Conservation (phyloP, 805 yeast genomes). For the Candida odintsovae region DNA sequence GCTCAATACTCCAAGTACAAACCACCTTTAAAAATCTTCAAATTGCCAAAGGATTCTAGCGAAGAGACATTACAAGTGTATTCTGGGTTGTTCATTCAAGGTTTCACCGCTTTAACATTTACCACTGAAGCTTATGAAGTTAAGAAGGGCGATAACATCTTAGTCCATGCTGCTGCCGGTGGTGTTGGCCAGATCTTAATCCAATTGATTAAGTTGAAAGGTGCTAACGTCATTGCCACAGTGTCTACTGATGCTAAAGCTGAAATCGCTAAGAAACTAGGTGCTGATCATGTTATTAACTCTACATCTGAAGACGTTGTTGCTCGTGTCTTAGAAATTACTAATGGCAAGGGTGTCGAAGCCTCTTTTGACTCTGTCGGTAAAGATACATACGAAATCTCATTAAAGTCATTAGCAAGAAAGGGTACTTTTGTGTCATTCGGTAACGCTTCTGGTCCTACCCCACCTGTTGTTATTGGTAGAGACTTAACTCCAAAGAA, state of each 20-base stretch:
- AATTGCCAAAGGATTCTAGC: constrained; percentile 41
- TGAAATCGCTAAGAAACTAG: constrained; percentile 55
- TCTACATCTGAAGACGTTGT: constrained; percentile 48
- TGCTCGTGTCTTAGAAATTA: constrained; percentile 50
- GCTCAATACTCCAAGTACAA: constrained; percentile 63
- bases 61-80: constrained; percentile 47
- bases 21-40: constrained; percentile 33
- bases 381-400: constrained; percentile 64
- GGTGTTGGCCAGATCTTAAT: constrained; percentile 76
- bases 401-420: constrained; percentile 54
- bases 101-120: constrained; percentile 74
- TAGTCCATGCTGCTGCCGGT: constrained; percentile 94
- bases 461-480: constrained; percentile 56
- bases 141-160: constrained; percentile 60
- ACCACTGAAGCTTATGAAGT: constrained; percentile 60
- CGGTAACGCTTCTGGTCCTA: constrained; percentile 86
- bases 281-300: constrained; percentile 72
- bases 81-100: constrained; percentile 64
- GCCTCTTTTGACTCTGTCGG: constrained; percentile 76
- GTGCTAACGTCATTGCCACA: constrained; percentile 80
- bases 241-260: constrained; percentile 77
- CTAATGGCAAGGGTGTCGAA: constrained; percentile 60
- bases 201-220: constrained; percentile 56
- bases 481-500: constrained; percentile 52
- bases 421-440: constrained; percentile 72